A percentile compares a stretch with the other conserved stretches of the same genome.
Evolutionary conservation across 2,329 filamentous ascomycete genomes (phyloP).

Genomic region (Cordyceps cateniannulata): DNA sequence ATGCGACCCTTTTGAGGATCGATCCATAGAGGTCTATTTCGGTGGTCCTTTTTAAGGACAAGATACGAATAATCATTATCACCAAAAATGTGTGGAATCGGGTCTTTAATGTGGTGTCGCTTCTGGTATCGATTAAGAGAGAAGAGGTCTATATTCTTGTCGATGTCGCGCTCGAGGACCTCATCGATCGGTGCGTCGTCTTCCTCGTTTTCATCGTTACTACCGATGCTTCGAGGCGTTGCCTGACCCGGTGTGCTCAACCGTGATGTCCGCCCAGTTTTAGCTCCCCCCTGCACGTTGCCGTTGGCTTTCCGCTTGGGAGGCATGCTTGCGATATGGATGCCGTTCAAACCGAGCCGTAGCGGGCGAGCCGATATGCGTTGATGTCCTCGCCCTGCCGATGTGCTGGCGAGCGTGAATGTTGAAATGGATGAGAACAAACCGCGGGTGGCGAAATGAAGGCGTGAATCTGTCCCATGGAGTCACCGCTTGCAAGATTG

Average conservation of each 20-base stretch:
- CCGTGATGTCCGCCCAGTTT: conserved; percentile 50
- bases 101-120: conserved; percentile 35
- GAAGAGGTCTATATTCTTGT: conserved; percentile 55
- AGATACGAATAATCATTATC: conserved; percentile 70
- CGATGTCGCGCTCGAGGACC: conserved; percentile 46
- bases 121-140: conserved; percentile 47
- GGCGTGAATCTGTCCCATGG: neutral
- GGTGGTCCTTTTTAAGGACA: conserved; percentile 74
- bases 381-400: neutral
- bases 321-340: conserved; percentile 44
- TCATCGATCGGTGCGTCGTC: conserved; percentile 46
- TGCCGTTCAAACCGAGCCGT: neutral
- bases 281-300: conserved; percentile 41
- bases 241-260: conserved; percentile 55
- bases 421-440: neutral
- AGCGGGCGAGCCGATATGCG: neutral
- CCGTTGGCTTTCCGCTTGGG: conserved; percentile 61
- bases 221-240: conserved; percentile 53
- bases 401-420: neutral
- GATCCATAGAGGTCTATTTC: conserved; percentile 80
- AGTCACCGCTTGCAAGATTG: too few species aligned
- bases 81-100: conserved; percentile 41
- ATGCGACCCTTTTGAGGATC: conserved; percentile 74
- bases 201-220: conserved; percentile 43
- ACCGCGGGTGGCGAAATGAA: neutral